phyloP scores from a whole-genome alignment of 495 filamentous ascomycete genomes.

The Letharia lupina region DNA sequence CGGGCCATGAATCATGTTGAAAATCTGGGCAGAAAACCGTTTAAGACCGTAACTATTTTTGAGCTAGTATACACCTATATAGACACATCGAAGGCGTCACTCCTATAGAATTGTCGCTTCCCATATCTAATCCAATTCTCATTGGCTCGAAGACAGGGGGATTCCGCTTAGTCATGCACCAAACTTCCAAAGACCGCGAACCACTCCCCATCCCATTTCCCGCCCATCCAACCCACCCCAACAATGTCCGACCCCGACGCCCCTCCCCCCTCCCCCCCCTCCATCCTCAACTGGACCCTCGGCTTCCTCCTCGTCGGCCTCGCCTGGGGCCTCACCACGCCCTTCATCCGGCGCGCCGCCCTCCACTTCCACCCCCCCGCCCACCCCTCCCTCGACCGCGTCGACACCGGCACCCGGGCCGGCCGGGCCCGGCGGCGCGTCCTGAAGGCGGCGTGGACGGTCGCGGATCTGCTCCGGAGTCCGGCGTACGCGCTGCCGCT shows the following conservation, averaged over 20 bases:
- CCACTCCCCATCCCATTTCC: neutral
- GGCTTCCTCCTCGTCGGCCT: slow-evolving; percentile 87
- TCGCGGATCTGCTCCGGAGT: slow-evolving; percentile 67
- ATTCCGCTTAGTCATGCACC: neutral
- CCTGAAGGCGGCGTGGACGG: slow-evolving; percentile 53
- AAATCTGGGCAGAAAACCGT: neutral
- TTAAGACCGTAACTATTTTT: no score
- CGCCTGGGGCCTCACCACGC: slow-evolving; percentile 67
- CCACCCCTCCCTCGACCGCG: slow-evolving; percentile 21
- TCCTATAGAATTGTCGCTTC: neutral
- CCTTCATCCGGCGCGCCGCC: slow-evolving; percentile 52
- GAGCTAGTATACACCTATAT: neutral
- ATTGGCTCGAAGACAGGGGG: neutral
- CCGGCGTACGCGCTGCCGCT: slow-evolving; percentile 80
- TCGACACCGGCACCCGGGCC: slow-evolving; percentile 14
- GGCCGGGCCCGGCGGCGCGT: slow-evolving; percentile 16
- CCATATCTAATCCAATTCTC: neutral
- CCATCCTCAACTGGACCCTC: slow-evolving; percentile 67
- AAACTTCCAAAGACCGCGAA: neutral
- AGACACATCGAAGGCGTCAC: neutral
- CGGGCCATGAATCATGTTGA: neutral
- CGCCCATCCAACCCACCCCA: neutral
- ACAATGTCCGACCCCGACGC: slow-evolving; percentile 11
- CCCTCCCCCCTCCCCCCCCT: slow-evolving; percentile 38
- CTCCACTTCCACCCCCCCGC: slow-evolving; percentile 45